phyloP scores from a whole-genome alignment of 176 grass and related monocot species.

The Eragrostis nindensis region DNA sequence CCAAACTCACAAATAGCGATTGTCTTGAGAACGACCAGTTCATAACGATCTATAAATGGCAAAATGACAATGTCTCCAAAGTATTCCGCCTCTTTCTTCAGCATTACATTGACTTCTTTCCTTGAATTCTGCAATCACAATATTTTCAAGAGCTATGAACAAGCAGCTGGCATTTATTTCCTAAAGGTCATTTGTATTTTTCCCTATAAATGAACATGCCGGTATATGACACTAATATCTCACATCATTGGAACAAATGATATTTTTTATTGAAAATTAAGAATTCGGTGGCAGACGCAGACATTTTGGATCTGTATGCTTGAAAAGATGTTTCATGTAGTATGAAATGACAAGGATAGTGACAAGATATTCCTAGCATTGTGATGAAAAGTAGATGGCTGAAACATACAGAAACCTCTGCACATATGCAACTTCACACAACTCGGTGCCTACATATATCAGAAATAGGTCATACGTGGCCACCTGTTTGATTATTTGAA shows the following conservation, averaged over 20 bases:
- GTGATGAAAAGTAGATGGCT: background rate
- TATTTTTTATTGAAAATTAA: slow-evolving; percentile 12
- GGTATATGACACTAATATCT: slow-evolving; percentile 18
- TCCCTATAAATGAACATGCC: slow-evolving; percentile 22
- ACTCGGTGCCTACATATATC: background rate
- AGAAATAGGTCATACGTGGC: background rate
- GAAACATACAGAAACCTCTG: background rate
- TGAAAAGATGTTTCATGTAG: background rate
- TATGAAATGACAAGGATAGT: background rate
- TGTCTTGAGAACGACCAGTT: slow-evolving; percentile 97
- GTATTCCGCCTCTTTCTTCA: slow-evolving; percentile 97
- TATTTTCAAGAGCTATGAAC: slow-evolving; percentile 21
- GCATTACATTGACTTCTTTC: slow-evolving; percentile 97
- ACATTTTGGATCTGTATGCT: background rate
- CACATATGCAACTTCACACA: slow-evolving; percentile 18
- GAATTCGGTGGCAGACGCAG: background rate
- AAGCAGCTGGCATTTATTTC: slow-evolving; percentile 28
- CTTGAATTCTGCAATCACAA: slow-evolving; percentile 85
- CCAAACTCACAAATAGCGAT: slow-evolving; percentile 94
- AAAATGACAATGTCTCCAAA: slow-evolving; percentile 97
- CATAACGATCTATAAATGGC: slow-evolving; percentile 97
- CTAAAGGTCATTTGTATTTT: slow-evolving; percentile 12
- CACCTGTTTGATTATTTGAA: slow-evolving; percentile 7
- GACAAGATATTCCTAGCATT: slow-evolving; percentile 6
- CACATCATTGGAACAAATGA: slow-evolving; percentile 13